Evolutionary conservation across 2,329 filamentous ascomycete species (phyloP).

Genomic region (Neonectria magnoliae): DNA sequence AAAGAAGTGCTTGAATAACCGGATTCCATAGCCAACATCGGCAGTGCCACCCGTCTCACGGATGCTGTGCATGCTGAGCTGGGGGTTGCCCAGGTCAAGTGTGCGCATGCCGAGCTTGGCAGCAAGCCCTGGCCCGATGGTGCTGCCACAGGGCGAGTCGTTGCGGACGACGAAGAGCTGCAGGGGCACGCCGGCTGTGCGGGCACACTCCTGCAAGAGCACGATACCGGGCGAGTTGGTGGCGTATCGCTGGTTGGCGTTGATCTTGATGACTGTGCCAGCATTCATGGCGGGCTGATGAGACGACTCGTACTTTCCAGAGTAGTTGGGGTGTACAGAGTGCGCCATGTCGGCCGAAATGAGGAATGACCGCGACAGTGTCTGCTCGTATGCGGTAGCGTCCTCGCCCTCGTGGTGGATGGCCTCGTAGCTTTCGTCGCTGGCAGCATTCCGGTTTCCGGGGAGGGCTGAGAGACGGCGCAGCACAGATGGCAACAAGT

Average conservation of each 20-base stretch:
- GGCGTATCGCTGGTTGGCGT: conserved; percentile 95
- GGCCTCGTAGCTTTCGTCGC: conserved; percentile 68
- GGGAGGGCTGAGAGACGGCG: conserved; percentile 86
- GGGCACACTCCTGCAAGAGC: conserved; percentile 87
- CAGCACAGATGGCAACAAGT: conserved; percentile 87
- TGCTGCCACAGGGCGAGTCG: conserved; percentile 93
- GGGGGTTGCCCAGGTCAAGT: conserved; percentile 91
- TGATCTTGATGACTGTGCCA: conserved; percentile 96
- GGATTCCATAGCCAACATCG: conserved; percentile 87
- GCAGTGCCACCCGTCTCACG: conserved; percentile 89
- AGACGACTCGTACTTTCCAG: conserved; percentile 87
- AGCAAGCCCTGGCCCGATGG: conserved; percentile 96
- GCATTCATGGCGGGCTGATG: conserved; percentile 97
- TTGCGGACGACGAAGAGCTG: conserved; percentile 97
- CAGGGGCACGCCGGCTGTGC: conserved; percentile 78
- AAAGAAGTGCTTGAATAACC: conserved; percentile 89
- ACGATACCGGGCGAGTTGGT: conserved; percentile 97
- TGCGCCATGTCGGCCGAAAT: conserved; percentile 98
- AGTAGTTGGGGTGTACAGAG: conserved; percentile 94
- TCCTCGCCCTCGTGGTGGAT: conserved; percentile 69
- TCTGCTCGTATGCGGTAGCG: conserved; percentile 91
- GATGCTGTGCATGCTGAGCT: conserved; percentile 97
- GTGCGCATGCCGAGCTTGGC: conserved; percentile 88
- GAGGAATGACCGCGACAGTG: conserved; percentile 88
- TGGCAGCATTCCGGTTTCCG: conserved; percentile 70